Evolutionary conservation across 177 flowering plant species (phyloP).

Genomic region (Vitis hybrid): DNA sequence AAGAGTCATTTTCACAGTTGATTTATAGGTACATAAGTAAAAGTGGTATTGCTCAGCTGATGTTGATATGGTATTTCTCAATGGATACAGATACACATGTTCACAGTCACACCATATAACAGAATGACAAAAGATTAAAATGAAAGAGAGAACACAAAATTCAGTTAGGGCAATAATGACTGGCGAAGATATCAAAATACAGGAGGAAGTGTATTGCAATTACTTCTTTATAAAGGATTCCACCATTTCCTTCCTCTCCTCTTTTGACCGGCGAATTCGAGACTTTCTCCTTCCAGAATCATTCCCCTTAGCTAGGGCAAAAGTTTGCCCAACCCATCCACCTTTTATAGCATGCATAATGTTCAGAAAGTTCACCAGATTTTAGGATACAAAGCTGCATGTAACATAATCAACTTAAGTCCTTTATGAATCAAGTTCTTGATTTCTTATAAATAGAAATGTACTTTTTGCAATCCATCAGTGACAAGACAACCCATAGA

Average conservation of each 20-base stretch:
- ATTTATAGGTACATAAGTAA: too few species aligned
- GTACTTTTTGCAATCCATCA: too few species aligned
- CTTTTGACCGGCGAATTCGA: conserved; percentile 75
- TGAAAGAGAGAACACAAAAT: background rate
- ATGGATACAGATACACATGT: too few species aligned
- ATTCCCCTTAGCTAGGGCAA: conserved; percentile 67
- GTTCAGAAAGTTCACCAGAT: conserved; percentile 10
- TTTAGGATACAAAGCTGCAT: conserved; percentile 12
- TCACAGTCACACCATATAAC: too few species aligned
- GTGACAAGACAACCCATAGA: too few species aligned
- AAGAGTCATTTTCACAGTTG: too few species aligned
- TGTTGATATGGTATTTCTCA: too few species aligned
- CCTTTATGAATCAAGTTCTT: too few species aligned
- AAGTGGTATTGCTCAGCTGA: too few species aligned
- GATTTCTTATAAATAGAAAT: too few species aligned
- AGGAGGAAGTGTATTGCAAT: background rate
- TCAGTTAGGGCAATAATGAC: background rate
- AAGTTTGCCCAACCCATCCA: conserved; percentile 73
- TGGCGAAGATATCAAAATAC: background rate
- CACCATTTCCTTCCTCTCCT: conserved; percentile 80
- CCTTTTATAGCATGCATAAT: conserved; percentile 69
- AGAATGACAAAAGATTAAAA: background rate
- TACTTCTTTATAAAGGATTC: conserved; percentile 85
- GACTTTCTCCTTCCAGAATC: conserved; percentile 68
- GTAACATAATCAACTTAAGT: conserved; percentile 3